phyloP scores from a whole-genome alignment of 129 eudicot genomes.

The Artemisia tridentata region DNA sequence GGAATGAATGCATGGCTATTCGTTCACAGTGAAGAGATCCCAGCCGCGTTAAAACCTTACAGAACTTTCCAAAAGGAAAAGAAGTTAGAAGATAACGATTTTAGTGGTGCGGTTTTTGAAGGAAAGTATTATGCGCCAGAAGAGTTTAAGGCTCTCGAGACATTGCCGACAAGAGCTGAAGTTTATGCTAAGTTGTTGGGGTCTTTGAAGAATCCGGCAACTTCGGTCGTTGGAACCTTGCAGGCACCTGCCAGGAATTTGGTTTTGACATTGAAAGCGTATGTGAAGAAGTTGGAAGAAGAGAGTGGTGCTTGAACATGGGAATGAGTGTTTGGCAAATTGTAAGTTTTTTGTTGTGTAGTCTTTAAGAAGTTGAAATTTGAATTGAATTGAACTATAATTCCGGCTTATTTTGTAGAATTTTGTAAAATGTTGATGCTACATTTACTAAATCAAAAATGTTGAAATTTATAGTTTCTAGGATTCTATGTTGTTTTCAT shows the following conservation, averaged over 20 bases:
- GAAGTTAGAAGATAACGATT: conserved; percentile 75
- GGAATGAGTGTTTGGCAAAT: conserved; percentile 11
- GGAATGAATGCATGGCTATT: conserved; percentile 96
- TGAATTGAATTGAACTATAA: conserved; percentile 6
- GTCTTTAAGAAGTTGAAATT: too few species aligned
- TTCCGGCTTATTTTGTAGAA: conserved; percentile 33
- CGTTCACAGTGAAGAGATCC: conserved; percentile 84
- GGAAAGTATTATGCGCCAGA: conserved; percentile 78
- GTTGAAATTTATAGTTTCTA: conserved; percentile 7
- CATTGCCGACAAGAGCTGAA: conserved; percentile 82
- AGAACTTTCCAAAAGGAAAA: conserved; percentile 80
- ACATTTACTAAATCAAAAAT: conserved; percentile 5
- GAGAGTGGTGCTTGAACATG: conserved; percentile 41
- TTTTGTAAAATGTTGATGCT: conserved; percentile 33
- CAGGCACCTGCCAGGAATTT: conserved; percentile 89
- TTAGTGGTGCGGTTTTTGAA: conserved; percentile 81
- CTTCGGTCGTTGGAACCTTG: conserved; percentile 73
- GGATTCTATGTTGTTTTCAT: too few species aligned
- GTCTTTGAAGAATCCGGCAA: conserved; percentile 68
- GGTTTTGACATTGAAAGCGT: conserved; percentile 72
- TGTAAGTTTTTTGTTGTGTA: conserved; percentile 36
- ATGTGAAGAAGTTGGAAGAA: conserved; percentile 80
- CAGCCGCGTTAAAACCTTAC: conserved; percentile 84
- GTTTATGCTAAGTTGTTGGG: conserved; percentile 67
- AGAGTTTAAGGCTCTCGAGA: conserved; percentile 72